These are phyloP conservation scores for Wickerhamomyces chaumierensis DNA, from an alignment of 805 yeast species.

Conservation along the genomic window DNA sequence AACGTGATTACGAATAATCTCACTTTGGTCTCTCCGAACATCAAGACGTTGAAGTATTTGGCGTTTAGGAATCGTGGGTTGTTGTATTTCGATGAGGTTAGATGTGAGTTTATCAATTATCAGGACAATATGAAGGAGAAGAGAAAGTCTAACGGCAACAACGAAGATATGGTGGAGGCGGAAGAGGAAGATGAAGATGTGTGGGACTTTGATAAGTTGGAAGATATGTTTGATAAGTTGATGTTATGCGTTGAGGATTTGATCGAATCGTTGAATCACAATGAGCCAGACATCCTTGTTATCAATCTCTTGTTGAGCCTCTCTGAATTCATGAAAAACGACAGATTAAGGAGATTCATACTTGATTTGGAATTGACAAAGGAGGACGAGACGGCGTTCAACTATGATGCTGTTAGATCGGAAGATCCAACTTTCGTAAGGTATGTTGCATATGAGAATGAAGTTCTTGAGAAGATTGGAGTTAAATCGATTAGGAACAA, in stretches of 20 bases:
- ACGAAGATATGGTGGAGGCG: too few relatives aligned
- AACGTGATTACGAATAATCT: slow-evolving; percentile 49
- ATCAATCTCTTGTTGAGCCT: slow-evolving; percentile 39
- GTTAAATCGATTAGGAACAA: too few relatives aligned
- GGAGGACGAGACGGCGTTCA: slow-evolving; percentile 23
- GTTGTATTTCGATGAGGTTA: slow-evolving; percentile 35
- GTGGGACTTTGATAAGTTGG: slow-evolving; percentile 3
- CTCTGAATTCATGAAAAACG: slow-evolving; percentile 35
- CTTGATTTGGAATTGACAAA: slow-evolving; percentile 49
- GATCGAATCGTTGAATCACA: slow-evolving; percentile 50
- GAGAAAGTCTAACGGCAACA: slow-evolving; percentile 12
- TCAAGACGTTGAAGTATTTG: slow-evolving; percentile 64
- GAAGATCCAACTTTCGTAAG: slow-evolving; percentile 3
- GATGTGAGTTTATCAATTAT: neutral
- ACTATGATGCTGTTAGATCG: slow-evolving; percentile 14
- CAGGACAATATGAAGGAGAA: neutral
- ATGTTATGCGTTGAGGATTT: slow-evolving; percentile 44
- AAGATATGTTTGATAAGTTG: slow-evolving; percentile 5
- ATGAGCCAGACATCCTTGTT: slow-evolving; percentile 52
- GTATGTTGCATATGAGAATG: slow-evolving; percentile 7
- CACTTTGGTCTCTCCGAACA: slow-evolving; percentile 44
- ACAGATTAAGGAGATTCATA: slow-evolving; percentile 39
- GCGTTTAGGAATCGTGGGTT: slow-evolving; percentile 77
- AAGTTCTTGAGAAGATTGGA: slow-evolving; percentile 1
- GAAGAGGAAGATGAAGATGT: too few relatives aligned